Evolutionary conservation across 768 basidiomycete genomes (phyloP), one percentile per base, ranked within the genome.

Genomic region (Omphalotus guepiniiformis): DNA sequence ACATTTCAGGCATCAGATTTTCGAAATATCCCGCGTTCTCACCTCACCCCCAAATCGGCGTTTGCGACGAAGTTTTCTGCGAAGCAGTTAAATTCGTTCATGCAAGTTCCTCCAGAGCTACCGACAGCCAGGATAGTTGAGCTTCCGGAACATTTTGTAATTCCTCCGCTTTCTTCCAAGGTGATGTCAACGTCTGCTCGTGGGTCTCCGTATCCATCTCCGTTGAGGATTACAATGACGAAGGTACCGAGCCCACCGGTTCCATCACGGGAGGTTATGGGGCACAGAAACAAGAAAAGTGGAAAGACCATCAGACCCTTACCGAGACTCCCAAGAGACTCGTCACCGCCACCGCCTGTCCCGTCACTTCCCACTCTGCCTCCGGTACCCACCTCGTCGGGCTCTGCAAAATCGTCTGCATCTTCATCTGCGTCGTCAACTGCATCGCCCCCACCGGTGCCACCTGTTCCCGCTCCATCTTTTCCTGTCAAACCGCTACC

Each of bases 131-230:
- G 21, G 46, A 39, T 47, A 12, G 46, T 47, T 15, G 46, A 47
- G 34, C 38, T 47, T 13, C 46, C 46, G 11, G 38, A 34, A 3
- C 23, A 47, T 38, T 47, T 47, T 32, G 46, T 39, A 19, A 39
- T 39, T 12, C 46, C 45, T 5, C n/a, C 19, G n/a, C n/a, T 35
- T 22, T 23, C 15, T 1, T 27, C 38, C 32, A 47, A 47, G 13
- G 21, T 37, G 29, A 35, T n/a, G n/a, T n/a, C n/a, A n/a, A n/a
- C n/a, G n/a, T n/a, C n/a, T n/a, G n/a, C n/a, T n/a, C n/a, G n/a
- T n/a, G n/a, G n/a, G n/a, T n/a, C n/a, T n/a, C n/a, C n/a, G n/a
- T n/a, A n/a, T 8, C 35, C 21, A 13, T 36, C 46, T 13, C 37
- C 26, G 6, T 37, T 22, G 37, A 30, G 11, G 28, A 30, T 32